A percentile compares a stretch with the other conserved stretches of the same genome.
phyloP scores from a whole-genome alignment of 2,329 filamentous ascomycete genomes.

The Proliferodiscus dingleyae region DNA sequence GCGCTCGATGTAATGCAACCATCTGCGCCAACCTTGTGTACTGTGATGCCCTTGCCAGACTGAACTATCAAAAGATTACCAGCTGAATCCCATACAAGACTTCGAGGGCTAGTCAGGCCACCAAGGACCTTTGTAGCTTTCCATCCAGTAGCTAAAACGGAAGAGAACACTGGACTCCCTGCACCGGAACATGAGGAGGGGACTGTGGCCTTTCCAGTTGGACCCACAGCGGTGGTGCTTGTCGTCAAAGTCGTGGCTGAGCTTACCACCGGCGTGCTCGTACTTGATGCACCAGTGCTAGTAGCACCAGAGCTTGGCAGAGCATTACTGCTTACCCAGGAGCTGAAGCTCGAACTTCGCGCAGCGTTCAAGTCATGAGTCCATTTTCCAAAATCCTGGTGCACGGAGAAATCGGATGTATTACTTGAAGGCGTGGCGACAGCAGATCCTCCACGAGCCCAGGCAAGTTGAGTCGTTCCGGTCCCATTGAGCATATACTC shows the following conservation, averaged over 20 bases:
- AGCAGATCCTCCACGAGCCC: conserved; percentile 14
- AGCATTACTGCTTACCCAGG: conserved; percentile 15
- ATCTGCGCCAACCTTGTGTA: conserved; percentile 7
- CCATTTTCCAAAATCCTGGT: conserved; percentile 16
- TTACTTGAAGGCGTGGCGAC: conserved; percentile 16
- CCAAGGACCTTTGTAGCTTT: conserved; percentile 12
- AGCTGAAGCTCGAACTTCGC: conserved; percentile 14
- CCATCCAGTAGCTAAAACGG: conserved; percentile 12
- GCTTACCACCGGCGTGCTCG: neutral
- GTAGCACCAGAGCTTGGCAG: conserved; percentile 1
- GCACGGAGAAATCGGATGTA: conserved; percentile 15
- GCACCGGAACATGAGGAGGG: conserved; percentile 14
- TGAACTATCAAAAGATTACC: conserved; percentile 15
- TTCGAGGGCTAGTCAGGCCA: conserved; percentile 13
- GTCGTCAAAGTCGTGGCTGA: conserved; percentile 4
- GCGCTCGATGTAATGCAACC: conserved; percentile 12
- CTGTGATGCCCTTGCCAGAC: conserved; percentile 10
- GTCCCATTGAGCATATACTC: conserved; percentile 13
- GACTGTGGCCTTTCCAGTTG: conserved; percentile 4
- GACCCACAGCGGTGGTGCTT: neutral
- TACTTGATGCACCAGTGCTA: neutral
- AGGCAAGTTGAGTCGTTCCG: conserved; percentile 15
- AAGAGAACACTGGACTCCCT: conserved; percentile 8
- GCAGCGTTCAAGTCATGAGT: conserved; percentile 20
- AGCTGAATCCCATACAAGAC: conserved; percentile 10